Evolutionary conservation across 1,284 basidiomycete species (phyloP).

Genomic region (Erythrobasidium hasegawianum): DNA sequence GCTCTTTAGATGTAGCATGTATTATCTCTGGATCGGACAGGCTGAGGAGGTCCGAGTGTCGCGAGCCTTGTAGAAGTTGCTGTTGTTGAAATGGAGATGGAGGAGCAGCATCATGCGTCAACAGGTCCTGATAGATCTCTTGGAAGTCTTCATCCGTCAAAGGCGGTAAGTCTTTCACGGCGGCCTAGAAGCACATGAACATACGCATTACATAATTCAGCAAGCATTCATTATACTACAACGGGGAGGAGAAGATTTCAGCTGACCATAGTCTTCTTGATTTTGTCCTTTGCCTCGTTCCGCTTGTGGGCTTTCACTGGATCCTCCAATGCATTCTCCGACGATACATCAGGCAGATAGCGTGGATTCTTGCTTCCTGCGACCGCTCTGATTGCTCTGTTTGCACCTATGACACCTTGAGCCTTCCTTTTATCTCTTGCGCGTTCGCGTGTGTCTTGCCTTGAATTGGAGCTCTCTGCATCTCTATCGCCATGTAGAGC

Average conservation of each 20-base stretch:
- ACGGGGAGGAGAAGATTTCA: not conserved
- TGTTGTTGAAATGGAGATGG: conserved; percentile 11
- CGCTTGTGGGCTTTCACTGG: not conserved
- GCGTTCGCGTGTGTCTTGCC: not conserved
- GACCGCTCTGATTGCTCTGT: too few species aligned
- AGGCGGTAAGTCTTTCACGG: conserved; percentile 18
- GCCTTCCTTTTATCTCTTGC: not conserved
- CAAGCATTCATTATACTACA: not conserved
- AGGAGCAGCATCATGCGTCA: conserved; percentile 20
- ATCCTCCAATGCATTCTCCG: not conserved
- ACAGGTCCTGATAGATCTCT: conserved; percentile 18
- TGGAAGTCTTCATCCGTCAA: conserved; percentile 23
- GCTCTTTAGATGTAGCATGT: too few species aligned
- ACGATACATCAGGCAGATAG: too few species aligned
- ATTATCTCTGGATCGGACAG: too few species aligned
- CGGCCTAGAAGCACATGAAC: not conserved
- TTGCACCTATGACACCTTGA: not conserved
- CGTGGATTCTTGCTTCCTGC: too few species aligned
- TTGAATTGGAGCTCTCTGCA: not conserved
- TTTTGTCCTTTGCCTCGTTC: conserved; percentile 16
- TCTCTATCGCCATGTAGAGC: conserved; percentile 10
- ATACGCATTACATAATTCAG: not conserved
- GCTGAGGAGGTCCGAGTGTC: too few species aligned
- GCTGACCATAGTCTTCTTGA: conserved; percentile 17
- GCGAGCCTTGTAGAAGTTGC: not conserved